Percentiles rank a stretch among this genome's conserved stretches.
phyloP scores from a whole-genome alignment of 2,329 filamentous ascomycete genomes.

The Epichloe sibirici region DNA sequence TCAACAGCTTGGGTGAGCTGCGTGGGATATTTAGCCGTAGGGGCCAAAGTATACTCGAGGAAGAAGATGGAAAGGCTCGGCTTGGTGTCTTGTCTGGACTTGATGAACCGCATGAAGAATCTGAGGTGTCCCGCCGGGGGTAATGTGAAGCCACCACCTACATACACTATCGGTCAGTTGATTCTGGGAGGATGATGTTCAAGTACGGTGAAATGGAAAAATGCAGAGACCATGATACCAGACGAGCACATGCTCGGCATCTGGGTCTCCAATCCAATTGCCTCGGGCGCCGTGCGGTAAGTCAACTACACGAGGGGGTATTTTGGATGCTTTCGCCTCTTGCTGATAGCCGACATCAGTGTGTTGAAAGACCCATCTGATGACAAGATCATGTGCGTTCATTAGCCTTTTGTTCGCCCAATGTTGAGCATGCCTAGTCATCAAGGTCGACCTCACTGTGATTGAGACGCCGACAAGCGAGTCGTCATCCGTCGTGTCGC shows the following conservation, averaged over 20 bases:
- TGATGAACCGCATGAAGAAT: slow-evolving; percentile 8
- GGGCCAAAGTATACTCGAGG: slow-evolving; percentile 10
- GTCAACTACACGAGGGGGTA: slow-evolving; percentile 8
- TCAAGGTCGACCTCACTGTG: slow-evolving; percentile 6
- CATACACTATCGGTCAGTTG: neutral
- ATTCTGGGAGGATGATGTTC: neutral
- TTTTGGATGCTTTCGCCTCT: slow-evolving; percentile 3
- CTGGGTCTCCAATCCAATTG: slow-evolving; percentile 11
- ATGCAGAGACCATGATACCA: slow-evolving; percentile 12
- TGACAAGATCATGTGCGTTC: neutral
- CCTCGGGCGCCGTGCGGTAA: slow-evolving; percentile 9
- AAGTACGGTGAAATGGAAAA: neutral
- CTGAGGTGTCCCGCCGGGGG: slow-evolving; percentile 9
- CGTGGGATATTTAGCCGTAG: slow-evolving; percentile 10
- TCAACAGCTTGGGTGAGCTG: slow-evolving; percentile 12
- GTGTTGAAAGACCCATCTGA: slow-evolving; percentile 8
- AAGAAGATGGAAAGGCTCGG: slow-evolving; percentile 10
- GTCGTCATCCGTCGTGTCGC: slow-evolving; percentile 6
- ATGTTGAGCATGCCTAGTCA: neutral
- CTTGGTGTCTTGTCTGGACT: slow-evolving; percentile 5
- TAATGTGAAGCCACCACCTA: slow-evolving; percentile 11
- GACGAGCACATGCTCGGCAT: slow-evolving; percentile 10
- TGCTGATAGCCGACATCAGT: slow-evolving; percentile 7
- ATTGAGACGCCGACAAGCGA: slow-evolving; percentile 8
- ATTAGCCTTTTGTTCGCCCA: neutral